Conservation (phyloP, 2,329 filamentous ascomycete genomes). For the Ascochyta lentis region DNA sequence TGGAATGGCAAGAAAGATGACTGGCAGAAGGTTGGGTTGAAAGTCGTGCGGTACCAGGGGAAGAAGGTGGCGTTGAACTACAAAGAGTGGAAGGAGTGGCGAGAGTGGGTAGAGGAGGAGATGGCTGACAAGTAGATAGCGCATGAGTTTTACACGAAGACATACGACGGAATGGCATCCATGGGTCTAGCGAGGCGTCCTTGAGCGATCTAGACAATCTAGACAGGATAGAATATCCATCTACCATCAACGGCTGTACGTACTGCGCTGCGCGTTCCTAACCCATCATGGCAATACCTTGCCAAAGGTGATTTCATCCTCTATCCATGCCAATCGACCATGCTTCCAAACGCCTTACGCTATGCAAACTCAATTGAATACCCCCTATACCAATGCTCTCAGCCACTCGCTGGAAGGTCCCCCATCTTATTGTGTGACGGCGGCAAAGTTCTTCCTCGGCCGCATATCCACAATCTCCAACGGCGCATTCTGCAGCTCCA, state of each 20-base stretch:
- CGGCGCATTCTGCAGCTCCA: conserved; percentile 61
- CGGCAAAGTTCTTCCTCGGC: conserved; percentile 32
- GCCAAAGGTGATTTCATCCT: no score
- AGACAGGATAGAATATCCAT: conserved; percentile 3
- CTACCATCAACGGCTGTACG: no score
- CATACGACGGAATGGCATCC: neutral
- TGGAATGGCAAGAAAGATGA: conserved; percentile 73
- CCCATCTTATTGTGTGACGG: neutral
- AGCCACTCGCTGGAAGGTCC: neutral
- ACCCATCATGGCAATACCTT: no score
- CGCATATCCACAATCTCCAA: conserved; percentile 72
- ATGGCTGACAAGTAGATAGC: conserved; percentile 1
- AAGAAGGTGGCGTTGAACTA: conserved; percentile 76
- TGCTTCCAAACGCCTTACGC: conserved; percentile 2
- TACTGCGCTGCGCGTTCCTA: no score
- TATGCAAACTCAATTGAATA: neutral
- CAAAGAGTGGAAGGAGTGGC: conserved; percentile 79
- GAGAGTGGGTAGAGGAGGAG: conserved; percentile 67
- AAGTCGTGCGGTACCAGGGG: conserved; percentile 85
- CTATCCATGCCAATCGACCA: neutral
- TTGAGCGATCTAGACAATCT: neutral
- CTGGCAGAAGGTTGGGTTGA: conserved; percentile 81
- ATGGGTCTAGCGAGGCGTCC: conserved; percentile 3
- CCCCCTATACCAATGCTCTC: neutral
- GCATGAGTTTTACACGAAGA: neutral